These are phyloP conservation scores for Penicillium salamii DNA, from an alignment of 495 filamentous ascomycete genomes.

Conservation along the genomic window DNA sequence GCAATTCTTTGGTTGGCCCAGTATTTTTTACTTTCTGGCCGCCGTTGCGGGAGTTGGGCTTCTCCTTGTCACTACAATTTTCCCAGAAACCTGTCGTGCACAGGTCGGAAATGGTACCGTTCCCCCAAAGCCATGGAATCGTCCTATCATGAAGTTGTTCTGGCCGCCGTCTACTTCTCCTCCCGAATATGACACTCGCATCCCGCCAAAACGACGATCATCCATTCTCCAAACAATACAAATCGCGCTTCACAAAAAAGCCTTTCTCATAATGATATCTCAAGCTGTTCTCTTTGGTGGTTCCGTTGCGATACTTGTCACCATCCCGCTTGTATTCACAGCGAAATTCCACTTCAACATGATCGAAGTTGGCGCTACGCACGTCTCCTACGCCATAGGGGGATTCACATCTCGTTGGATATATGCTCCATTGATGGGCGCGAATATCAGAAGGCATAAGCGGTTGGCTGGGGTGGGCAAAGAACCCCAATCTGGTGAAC, in stretches of 20 bases:
- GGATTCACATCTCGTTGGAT: slow-evolving; percentile 23
- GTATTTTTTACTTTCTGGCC: slow-evolving; percentile 67
- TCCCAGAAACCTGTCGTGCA: slow-evolving; percentile 37
- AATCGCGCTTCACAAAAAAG: neutral
- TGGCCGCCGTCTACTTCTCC: neutral
- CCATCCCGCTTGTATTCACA: slow-evolving; percentile 22
- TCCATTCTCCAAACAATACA: slow-evolving; percentile 1
- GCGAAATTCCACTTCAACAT: slow-evolving; percentile 32
- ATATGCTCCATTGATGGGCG: slow-evolving; percentile 30
- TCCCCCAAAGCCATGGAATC: slow-evolving; percentile 32
- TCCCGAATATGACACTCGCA: neutral
- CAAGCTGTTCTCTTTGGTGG: slow-evolving; percentile 3
- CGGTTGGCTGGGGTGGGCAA: neutral
- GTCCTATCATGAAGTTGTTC: slow-evolving; percentile 10
- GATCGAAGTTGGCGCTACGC: slow-evolving; percentile 35
- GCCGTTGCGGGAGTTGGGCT: slow-evolving; percentile 46
- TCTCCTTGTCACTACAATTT: slow-evolving; percentile 18
- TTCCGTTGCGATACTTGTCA: slow-evolving; percentile 1
- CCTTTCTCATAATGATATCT: neutral
- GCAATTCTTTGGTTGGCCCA: slow-evolving; percentile 61
- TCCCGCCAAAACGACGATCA: neutral
- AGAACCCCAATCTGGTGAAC: slow-evolving; percentile 18
- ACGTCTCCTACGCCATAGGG: slow-evolving; percentile 38
- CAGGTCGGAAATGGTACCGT: slow-evolving; percentile 41
- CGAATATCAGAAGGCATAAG: slow-evolving; percentile 29